Base-by-base conservation (phyloP, 129 eudicot genomes). In the Solidago caesia region DNA sequence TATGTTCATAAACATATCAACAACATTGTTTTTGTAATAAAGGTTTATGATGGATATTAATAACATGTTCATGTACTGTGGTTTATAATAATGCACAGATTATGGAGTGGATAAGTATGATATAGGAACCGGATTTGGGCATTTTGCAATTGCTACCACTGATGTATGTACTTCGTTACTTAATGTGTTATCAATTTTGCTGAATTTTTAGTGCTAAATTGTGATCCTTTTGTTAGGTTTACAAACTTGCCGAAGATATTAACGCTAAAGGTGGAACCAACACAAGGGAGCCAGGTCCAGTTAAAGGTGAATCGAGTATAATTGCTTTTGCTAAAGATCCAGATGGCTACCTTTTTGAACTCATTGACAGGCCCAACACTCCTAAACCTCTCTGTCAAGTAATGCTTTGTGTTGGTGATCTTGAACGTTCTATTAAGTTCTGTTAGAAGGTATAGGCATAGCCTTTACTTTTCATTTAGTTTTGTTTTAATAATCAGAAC, bases 371-470 rank as follows among this genome's bases (percentile, higher is more conserved):
- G 43, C 89, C 78, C 29, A 63, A 85, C 6, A 94, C 97, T 47
- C 96, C 93, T 76, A 97, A 94, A 84, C 99, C 99, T 14, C 90
- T 94, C 51, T 91, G 99, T 75, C 99, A 94, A 88, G 92, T 88
- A n/a, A 94, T 94, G 99, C 96, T 94, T 76, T 97, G 99, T 51
- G 97, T 94, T 58, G 99, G 99, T 73, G 97, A 94, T 85, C 93
- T 94, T 61, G 97, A 94, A 8, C 93, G 93, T 25, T 85, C 99
- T 16, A 88, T 94, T 79, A 91, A 90, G 77, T 94, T 94, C 42
- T 94, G 90, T 62, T 93, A 94, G 59, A 88, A 90, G 96, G 97
- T 90, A 56, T 29, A 33, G 39, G 39, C 39, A 33, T 33, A 33
- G 2, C 0, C 42, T 21, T 21, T 21, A 21, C 21, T 64, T 64